phyloP scores from a whole-genome alignment of 2,329 filamentous ascomycete species.

The Paecilomyces formosus region DNA sequence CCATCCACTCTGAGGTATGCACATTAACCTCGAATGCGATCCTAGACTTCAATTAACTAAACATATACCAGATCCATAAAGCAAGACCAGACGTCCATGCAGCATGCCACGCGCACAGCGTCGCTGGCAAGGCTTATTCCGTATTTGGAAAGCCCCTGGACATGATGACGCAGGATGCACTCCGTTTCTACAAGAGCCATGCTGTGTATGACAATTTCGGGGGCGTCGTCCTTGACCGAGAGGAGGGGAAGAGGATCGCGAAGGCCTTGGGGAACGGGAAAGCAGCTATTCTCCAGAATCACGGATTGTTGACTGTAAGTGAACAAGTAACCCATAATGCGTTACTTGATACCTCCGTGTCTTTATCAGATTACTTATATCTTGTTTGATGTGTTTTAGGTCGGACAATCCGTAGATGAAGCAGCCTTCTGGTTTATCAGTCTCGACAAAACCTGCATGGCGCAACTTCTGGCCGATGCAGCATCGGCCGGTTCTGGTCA shows the following conservation, averaged over 20 bases:
- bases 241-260: constrained; percentile 46
- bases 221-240: constrained; percentile 46
- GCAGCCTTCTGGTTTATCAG: constrained; percentile 48
- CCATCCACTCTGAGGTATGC: constrained; percentile 39
- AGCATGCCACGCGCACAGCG: constrained; percentile 39
- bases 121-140: constrained; percentile 41
- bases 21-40: constrained; percentile 49
- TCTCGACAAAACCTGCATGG: constrained; percentile 17
- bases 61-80: constrained; percentile 4
- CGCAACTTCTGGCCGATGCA: constrained; percentile 12
- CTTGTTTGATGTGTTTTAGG: neutral
- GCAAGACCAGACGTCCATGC: constrained; percentile 27
- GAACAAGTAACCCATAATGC: neutral
- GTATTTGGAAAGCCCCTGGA: constrained; percentile 40
- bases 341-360: neutral
- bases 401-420: constrained; percentile 42
- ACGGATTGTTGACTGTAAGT: constrained; percentile 46
- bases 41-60: neutral
- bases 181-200: constrained; percentile 31
- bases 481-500: constrained; percentile 5
- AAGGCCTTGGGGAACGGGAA: constrained; percentile 42
- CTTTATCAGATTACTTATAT: neutral
- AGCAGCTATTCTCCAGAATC: constrained; percentile 48
- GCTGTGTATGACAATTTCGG: constrained; percentile 41
- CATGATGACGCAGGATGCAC: constrained; percentile 42